Conservation (phyloP, 139 green algal species). For the Picocystis salinarum region DNA sequence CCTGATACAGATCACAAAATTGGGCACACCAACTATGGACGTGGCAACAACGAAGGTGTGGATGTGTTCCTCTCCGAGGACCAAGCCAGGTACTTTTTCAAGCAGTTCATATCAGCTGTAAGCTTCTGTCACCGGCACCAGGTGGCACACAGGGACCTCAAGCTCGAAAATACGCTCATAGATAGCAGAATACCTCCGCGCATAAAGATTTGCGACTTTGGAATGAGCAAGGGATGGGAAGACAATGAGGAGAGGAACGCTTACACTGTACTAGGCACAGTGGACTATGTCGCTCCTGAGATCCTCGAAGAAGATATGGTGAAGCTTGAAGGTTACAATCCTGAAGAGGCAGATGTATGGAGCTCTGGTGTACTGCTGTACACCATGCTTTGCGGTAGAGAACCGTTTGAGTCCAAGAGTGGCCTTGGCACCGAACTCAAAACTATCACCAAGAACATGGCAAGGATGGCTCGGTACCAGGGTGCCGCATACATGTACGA, state of each 20-base stretch:
- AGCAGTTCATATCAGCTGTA: conserved; percentile 70
- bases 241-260: conserved; percentile 26
- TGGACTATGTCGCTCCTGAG: conserved; percentile 39
- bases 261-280: conserved; percentile 42
- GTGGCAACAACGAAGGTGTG: too few relatives aligned
- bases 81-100: conserved; percentile 74
- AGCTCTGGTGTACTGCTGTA: conserved; percentile 11
- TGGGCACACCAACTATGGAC: conserved; percentile 40
- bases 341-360: conserved; percentile 32
- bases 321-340: too few relatives aligned
- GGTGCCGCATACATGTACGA: too few relatives aligned
- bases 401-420: conserved; percentile 12
- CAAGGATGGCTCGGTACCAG: too few relatives aligned
- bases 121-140: conserved; percentile 68
- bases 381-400: conserved; percentile 6
- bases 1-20: conserved; percentile 35
- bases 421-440: too few relatives aligned
- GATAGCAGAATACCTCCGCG: conserved; percentile 21
- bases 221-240: conserved; percentile 38
- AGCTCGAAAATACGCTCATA: conserved; percentile 48
- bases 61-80: conserved; percentile 52
- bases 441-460: too few relatives aligned
- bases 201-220: conserved; percentile 50
- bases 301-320: too few relatives aligned
- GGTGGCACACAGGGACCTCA: conserved; percentile 50